These are phyloP conservation scores for Articulospora tetracladia DNA, from an alignment of 495 filamentous ascomycete genomes.

Conservation along the genomic window DNA sequence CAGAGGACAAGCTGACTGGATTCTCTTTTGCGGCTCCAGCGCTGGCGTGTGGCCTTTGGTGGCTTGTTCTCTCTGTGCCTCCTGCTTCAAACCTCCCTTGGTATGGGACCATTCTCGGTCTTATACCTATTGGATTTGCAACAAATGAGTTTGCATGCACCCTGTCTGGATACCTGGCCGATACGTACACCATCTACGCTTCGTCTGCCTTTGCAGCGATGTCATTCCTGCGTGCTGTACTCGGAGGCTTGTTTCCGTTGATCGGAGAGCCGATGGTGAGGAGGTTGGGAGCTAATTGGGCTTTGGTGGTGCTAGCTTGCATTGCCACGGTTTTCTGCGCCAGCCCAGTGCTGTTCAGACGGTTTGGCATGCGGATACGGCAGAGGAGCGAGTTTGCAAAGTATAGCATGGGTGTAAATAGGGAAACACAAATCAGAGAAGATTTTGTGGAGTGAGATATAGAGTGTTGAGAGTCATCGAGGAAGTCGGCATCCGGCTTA, in stretches of 20 bases:
- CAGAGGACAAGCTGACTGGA: constrained; percentile 43
- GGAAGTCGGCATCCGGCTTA: too few species aligned
- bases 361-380: constrained; percentile 39
- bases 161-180: constrained; percentile 47
- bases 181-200: constrained; percentile 48
- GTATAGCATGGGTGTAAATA: constrained; percentile 21
- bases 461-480: background rate
- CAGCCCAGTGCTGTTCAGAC: constrained; percentile 38
- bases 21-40: constrained; percentile 42
- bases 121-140: constrained; percentile 45
- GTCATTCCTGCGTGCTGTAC: constrained; percentile 38
- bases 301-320: constrained; percentile 39
- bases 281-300: constrained; percentile 39
- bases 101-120: constrained; percentile 37
- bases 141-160: constrained; percentile 46
- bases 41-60: constrained; percentile 43
- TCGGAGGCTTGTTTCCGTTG: constrained; percentile 43
- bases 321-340: constrained; percentile 42
- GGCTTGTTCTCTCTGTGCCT: constrained; percentile 51
- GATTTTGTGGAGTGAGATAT: constrained; percentile 6
- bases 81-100: constrained; percentile 34
- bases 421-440: constrained; percentile 1
- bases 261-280: constrained; percentile 42
- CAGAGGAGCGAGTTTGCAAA: constrained; percentile 43
- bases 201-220: constrained; percentile 48